phyloP scores from a whole-genome alignment of 169 alveolate genomes.

The Plasmodium gallinaceum region DNA sequence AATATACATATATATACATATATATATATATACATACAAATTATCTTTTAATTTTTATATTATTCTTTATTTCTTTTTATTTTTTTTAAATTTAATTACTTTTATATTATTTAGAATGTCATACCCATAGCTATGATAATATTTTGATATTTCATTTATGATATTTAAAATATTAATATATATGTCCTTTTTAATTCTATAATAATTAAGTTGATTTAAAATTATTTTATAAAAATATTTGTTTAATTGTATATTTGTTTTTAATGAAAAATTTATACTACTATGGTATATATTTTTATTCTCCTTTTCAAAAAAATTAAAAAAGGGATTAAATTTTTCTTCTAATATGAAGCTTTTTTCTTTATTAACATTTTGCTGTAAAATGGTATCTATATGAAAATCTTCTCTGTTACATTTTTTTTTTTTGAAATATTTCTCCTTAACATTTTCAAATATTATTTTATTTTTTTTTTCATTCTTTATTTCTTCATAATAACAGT shows the following conservation, averaged over 20 bases:
- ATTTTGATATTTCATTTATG: constrained; percentile 52
- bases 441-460: constrained; percentile 26
- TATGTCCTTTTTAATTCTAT: constrained; percentile 40
- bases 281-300: constrained; percentile 63
- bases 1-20: neutral
- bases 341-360: constrained; percentile 11
- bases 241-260: constrained; percentile 52
- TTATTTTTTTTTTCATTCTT: constrained; percentile 52
- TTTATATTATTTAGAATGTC: constrained; percentile 58
- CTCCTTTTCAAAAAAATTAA: constrained; percentile 58
- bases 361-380: constrained; percentile 2
- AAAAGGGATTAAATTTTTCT: constrained; percentile 69
- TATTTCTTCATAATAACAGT: constrained; percentile 21
- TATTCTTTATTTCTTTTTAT: neutral
- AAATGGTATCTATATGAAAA: neutral
- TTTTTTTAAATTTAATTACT: constrained; percentile 3
- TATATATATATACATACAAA: neutral
- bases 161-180: constrained; percentile 28
- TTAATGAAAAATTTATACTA: constrained; percentile 56
- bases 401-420: neutral
- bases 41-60: neutral
- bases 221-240: constrained; percentile 65
- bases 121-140: constrained; percentile 54
- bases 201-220: constrained; percentile 38
- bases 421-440: constrained; percentile 42